Conservation (phyloP, 306 rosid genomes). For the Ochetophila trinervis region DNA sequence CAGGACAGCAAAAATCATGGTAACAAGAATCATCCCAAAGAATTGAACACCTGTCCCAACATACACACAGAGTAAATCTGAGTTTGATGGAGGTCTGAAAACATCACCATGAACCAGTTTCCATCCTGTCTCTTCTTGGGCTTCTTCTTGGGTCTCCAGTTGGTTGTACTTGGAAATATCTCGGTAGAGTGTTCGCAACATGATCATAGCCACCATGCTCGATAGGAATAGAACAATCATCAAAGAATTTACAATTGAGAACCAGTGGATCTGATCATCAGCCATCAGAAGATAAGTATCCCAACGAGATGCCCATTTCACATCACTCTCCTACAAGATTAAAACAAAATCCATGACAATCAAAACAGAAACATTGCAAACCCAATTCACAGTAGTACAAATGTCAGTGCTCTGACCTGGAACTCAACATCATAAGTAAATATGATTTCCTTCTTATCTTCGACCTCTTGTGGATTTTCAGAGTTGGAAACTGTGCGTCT, state of each 20-base stretch:
- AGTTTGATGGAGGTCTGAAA: slow-evolving; percentile 72
- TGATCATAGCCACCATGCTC: slow-evolving; percentile 96
- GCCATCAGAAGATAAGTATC: slow-evolving; percentile 95
- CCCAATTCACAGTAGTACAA: slow-evolving; percentile 7
- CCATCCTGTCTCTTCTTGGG: slow-evolving; percentile 94
- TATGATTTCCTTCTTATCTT: slow-evolving; percentile 73
- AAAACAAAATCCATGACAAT: slow-evolving; percentile 14
- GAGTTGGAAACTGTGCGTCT: slow-evolving; percentile 53
- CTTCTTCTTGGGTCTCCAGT: slow-evolving; percentile 88
- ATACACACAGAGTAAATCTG: slow-evolving; percentile 74
- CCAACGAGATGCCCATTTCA: slow-evolving; percentile 99
- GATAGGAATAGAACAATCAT: slow-evolving; percentile 92
- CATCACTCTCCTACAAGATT: slow-evolving; percentile 67
- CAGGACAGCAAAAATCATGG: slow-evolving; percentile 84
- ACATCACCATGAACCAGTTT: slow-evolving; percentile 86
- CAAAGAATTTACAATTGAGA: slow-evolving; percentile 78
- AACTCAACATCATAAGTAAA: slow-evolving; percentile 89
- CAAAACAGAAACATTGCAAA: slow-evolving; percentile 5
- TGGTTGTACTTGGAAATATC: slow-evolving; percentile 94
- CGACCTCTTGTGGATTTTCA: slow-evolving; percentile 83
- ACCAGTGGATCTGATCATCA: slow-evolving; percentile 97
- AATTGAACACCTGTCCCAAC: slow-evolving; percentile 94
- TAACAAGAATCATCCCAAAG: slow-evolving; percentile 83
- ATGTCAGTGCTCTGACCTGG: slow-evolving; percentile 44
- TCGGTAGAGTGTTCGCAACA: slow-evolving; percentile 93